Conservation (phyloP, 73 alveolate genomes). For the Effrenium voratum region DNA sequence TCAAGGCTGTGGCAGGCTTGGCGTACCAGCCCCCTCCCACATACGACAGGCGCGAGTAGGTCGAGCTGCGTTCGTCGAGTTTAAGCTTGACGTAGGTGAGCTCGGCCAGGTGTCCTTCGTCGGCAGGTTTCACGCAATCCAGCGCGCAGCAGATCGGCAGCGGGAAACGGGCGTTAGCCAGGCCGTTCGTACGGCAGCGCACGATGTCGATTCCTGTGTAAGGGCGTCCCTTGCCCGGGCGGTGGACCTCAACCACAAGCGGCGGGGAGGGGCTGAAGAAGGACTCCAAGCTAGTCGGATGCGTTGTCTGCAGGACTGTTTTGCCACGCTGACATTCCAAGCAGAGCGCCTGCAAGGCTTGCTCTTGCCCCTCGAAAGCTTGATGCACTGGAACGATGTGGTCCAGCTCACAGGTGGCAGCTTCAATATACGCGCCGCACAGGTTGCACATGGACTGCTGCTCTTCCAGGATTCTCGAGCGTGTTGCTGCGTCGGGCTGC, state of each 20-base stretch:
- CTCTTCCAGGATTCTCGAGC: background rate
- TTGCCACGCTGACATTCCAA: background rate
- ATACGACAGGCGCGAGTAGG: background rate
- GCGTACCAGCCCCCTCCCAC: constrained; percentile 22
- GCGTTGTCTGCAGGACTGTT: background rate
- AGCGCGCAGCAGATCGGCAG: constrained; percentile 9
- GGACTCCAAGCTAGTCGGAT: background rate
- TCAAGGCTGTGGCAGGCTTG: constrained; percentile 4
- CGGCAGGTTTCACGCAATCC: background rate
- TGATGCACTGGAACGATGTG: background rate
- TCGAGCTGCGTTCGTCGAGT: background rate
- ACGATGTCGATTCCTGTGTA: constrained; percentile 2
- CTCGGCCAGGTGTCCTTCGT: background rate
- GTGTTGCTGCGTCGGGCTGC: background rate
- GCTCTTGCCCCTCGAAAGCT: background rate
- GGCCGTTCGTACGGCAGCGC: constrained; percentile 11
- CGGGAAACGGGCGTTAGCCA: constrained; percentile 22
- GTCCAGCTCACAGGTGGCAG: background rate
- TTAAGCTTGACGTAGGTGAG: background rate
- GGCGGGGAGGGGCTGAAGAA: background rate
- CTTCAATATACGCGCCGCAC: background rate
- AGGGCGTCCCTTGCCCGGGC: background rate
- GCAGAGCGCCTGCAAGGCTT: background rate
- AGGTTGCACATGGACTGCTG: background rate
- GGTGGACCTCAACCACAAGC: background rate